Evolutionary conservation across 495 filamentous ascomycete species (phyloP), one percentile per base, ranked within the genome.

Genomic region (Penicillium nucicola): DNA sequence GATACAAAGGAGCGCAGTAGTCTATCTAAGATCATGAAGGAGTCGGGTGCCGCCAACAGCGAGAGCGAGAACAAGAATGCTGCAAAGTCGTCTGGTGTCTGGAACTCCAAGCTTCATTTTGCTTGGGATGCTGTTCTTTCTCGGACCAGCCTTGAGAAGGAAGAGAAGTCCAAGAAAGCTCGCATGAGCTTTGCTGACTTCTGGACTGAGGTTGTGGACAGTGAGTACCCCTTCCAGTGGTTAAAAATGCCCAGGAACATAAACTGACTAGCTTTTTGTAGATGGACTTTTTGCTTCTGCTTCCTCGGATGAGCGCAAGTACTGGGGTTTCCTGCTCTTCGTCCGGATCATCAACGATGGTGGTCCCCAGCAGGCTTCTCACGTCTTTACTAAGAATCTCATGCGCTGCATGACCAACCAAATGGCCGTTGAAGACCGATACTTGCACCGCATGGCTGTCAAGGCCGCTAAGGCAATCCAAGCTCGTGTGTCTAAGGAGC

Each of bases 161-260:
- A 28, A 28, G 25, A 64, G 5, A 66, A 67, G 43, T 65, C 65
- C 61, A 79, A 57, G 48, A 60, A 50, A 31, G 64, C 64, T 50
- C 69, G 59, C 42, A 61, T 69, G 60, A 82, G 35, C 8, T 91
- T 96, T 61, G 70, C 72, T 41, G 80, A 87, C 31, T 92, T 97
- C 58, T 98, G 93, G 93, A 82, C 81, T n/a, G 83, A 88, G 17
- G 83, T 86, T 52, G 87, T 97, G 49, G 93, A 97, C 67, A 82
- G 85, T 89, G 64, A 79, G 86, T 79, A 42, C 17, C 42, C 33
- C 44, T 47, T 28, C 6, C 12, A 49, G 14, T 30, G 30, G 0
- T 39, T n/a, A n/a, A 7, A 4, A 11, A 9, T 47, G 2, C 11
- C 18, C 20, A 17, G 14, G 19, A 54, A 28, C 25, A 20, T 11